These are phyloP conservation scores for Apiospora aurea DNA, from an alignment of 2,329 filamentous ascomycete genomes.

Conservation along the genomic window DNA sequence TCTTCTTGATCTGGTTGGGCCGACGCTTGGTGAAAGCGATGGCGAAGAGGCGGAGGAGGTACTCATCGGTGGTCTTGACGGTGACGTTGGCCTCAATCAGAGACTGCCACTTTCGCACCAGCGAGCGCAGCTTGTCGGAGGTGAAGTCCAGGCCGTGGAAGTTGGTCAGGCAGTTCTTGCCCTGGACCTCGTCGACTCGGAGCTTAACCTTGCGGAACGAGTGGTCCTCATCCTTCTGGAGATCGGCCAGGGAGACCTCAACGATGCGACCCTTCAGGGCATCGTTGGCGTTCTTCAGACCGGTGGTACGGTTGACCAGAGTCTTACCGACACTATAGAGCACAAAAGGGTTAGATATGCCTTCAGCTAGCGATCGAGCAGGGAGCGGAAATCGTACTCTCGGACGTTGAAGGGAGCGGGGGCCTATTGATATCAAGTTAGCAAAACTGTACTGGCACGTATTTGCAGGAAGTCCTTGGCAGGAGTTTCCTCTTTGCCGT, in stretches of 20 bases:
- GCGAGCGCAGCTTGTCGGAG: constrained; percentile 98
- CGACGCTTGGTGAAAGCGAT: constrained; percentile 99
- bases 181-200: constrained; percentile 97
- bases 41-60: constrained; percentile 98
- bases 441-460: constrained; percentile 22
- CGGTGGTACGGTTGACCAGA: constrained; percentile 98
- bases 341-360: constrained; percentile 7
- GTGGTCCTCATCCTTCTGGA: constrained; percentile 99
- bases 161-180: constrained; percentile 99
- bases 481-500: constrained; percentile 15
- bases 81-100: constrained; percentile 99
- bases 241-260: constrained; percentile 97
- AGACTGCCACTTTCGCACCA: constrained; percentile 99
- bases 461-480: constrained; percentile 30
- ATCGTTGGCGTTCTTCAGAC: constrained; percentile 99
- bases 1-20: constrained; percentile 99
- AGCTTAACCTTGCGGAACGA: constrained; percentile 99
- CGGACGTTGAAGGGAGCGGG: constrained; percentile 93
- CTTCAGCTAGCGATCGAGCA: constrained; percentile 7
- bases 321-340: constrained; percentile 92
- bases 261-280: constrained; percentile 98
- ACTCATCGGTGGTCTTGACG: constrained; percentile 99
- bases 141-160: constrained; percentile 99
- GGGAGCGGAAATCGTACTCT: constrained; percentile 74
- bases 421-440: constrained; percentile 62